These are phyloP conservation scores for Tagetes erecta DNA, from an alignment of 129 eudicot species.

Conservation along the genomic window DNA sequence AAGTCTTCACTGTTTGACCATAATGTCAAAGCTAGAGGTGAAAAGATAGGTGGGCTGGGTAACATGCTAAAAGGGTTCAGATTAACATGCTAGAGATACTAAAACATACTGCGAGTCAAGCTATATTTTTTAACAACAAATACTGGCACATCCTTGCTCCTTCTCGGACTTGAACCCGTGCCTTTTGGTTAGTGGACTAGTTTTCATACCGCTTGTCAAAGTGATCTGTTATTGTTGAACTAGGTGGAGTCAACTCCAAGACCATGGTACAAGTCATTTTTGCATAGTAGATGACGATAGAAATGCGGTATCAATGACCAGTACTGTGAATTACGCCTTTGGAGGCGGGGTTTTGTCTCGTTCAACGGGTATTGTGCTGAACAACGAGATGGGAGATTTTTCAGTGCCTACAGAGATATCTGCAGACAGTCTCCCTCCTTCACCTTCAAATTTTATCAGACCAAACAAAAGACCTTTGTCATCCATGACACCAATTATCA, in stretches of 20 bases:
- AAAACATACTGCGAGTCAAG: too few species aligned
- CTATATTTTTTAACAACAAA: neutral
- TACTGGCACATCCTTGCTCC: neutral
- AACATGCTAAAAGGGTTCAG: neutral
- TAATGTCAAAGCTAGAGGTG: neutral
- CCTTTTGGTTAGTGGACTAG: neutral
- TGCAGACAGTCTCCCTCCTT: constrained; percentile 70
- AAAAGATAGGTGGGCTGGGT: neutral
- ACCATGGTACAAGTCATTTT: constrained; percentile 92
- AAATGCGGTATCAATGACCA: constrained; percentile 86
- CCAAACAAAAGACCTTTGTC: constrained; percentile 91
- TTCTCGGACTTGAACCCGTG: too few species aligned
- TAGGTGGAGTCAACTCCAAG: constrained; percentile 90
- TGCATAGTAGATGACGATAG: constrained; percentile 88
- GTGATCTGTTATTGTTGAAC: constrained; percentile 6
- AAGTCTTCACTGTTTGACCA: constrained; percentile 11
- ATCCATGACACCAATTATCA: constrained; percentile 85
- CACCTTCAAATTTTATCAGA: constrained; percentile 72
- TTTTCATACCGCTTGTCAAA: neutral
- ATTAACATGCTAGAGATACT: too few species aligned
- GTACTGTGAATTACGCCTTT: constrained; percentile 70
- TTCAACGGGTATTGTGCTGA: constrained; percentile 84
- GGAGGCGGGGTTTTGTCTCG: constrained; percentile 86
- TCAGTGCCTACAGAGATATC: constrained; percentile 72
- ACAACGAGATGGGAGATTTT: constrained; percentile 81